Evolutionary conservation across 805 yeast genomes (phyloP), one percentile per base, ranked within the genome.

Genomic region (Lipomyces starkeyi): DNA sequence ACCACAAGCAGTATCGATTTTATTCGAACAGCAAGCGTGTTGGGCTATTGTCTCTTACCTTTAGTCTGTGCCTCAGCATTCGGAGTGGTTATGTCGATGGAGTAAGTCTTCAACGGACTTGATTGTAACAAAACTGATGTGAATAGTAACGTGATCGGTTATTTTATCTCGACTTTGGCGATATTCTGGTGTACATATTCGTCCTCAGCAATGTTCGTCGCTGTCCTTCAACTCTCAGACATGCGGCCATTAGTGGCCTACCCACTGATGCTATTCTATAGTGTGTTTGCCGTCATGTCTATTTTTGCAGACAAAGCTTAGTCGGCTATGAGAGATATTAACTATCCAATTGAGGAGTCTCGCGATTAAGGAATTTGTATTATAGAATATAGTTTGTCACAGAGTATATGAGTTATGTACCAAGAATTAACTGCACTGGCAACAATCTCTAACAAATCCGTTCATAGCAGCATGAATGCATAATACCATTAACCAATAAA

Each of bases 241-340:
- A 97, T 94, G 71, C 87, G 99, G 75, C 88, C 90, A 4, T 85
- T 95, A 70, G 90, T 95, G 67, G 99, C 98, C 1, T 95, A 95
- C 76, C 99, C 99, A 1, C 83, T 95, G 75, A 88, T 90, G 14
- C 86, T 95, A 81, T 94, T 94, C 77, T 95, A 95, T 83, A 87
- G 93, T 66, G 93, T 94, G 2, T 95, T 95, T 83, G 97, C 98
- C 40, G 83, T 95, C 73, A 93, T 95, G 97, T 96, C 97, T 1
- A 89, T 95, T 43, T 95, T 95, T 77, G 93, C 86, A 13, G 83
- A 79, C 59, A 75, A 74, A 54, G 62, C 69, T 4, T 67, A 43
- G 14, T 13, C 32, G 22, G 22, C 49, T 17, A 43, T 43, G 49
- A 9, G 14, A 43, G 11, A 3, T 8, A 43, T 43, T 7, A 27